phyloP scores from a whole-genome alignment of 257 asterid species.

The Sherardia arvensis region DNA sequence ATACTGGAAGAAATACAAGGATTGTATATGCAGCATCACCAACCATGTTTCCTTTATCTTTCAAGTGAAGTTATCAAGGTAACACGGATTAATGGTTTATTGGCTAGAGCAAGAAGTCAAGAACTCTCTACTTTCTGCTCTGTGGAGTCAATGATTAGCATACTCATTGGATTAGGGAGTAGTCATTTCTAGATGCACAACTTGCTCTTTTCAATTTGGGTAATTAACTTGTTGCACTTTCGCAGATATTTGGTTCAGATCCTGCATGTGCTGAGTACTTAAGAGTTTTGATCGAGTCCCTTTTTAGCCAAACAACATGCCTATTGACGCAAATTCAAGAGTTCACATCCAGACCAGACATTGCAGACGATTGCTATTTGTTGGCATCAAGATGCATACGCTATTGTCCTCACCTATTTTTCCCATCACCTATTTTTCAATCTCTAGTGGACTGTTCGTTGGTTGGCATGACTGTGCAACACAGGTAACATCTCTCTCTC shows the following conservation, averaged over 20 bases:
- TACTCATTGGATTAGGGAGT: background rate
- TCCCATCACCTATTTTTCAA: constrained; percentile 72
- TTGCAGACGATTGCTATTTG: constrained; percentile 95
- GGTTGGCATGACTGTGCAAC: constrained; percentile 91
- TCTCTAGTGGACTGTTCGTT: constrained; percentile 82
- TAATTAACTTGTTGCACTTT: constrained; percentile 18
- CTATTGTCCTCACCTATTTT: constrained; percentile 91
- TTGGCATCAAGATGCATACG: constrained; percentile 96
- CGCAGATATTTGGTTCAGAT: constrained; percentile 93
- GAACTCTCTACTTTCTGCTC: background rate
- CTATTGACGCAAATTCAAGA: constrained; percentile 75
- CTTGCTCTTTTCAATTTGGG: background rate
- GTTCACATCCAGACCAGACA: constrained; percentile 79
- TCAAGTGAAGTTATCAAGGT: constrained; percentile 99
- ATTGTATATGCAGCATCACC: constrained; percentile 71
- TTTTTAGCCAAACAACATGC: constrained; percentile 71
- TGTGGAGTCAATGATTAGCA: background rate
- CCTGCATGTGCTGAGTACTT: constrained; percentile 82
- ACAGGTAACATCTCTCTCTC: constrained; percentile 53
- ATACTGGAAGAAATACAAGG: constrained; percentile 94
- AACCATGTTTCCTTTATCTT: constrained; percentile 90
- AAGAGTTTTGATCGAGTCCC: constrained; percentile 73
- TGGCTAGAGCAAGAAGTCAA: background rate
- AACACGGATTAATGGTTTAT: background rate
- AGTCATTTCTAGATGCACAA: background rate